Evolutionary conservation across 768 basidiomycete species (phyloP).

Genomic region (Tricholoma matsutake): DNA sequence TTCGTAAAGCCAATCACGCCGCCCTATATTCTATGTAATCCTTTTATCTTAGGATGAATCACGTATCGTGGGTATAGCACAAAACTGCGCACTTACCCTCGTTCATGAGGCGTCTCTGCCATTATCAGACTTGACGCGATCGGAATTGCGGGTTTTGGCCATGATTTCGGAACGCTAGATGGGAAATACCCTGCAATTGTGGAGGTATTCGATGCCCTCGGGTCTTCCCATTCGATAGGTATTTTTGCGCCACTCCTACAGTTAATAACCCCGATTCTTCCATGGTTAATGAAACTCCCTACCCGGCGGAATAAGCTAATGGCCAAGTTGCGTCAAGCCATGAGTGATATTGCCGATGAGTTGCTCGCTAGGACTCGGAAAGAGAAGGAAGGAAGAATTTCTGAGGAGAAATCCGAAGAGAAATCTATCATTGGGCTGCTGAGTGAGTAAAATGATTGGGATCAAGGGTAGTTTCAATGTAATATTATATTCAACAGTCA

Average conservation of each 20-base stretch:
- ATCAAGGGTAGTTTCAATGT: neutral
- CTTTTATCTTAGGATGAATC: conserved; percentile 32
- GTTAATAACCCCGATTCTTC: conserved; percentile 35
- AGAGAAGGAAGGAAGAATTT: conserved; percentile 7
- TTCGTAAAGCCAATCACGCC: neutral
- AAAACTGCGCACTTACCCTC: neutral
- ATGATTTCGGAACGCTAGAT: conserved; percentile 52
- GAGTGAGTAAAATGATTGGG: conserved; percentile 1
- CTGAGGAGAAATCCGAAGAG: conserved; percentile 17
- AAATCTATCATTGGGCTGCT: conserved; percentile 28
- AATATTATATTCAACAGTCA: conserved; percentile 26
- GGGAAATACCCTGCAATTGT: conserved; percentile 43
- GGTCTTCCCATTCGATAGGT: conserved; percentile 20
- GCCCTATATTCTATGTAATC: neutral
- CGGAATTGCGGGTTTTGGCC: conserved; percentile 57
- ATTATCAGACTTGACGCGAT: conserved; percentile 47
- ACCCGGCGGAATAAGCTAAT: conserved; percentile 31
- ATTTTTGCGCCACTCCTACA: conserved; percentile 26
- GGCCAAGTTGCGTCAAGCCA: conserved; percentile 28
- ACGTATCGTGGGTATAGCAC: conserved; percentile 36
- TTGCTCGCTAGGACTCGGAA: conserved; percentile 16
- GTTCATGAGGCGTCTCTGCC: neutral
- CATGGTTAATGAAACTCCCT: conserved; percentile 33
- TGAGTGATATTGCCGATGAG: conserved; percentile 37
- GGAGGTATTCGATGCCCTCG: conserved; percentile 38